Evolutionary conservation across 768 basidiomycete genomes (phyloP).

Genomic region (Mycena haematopus): DNA sequence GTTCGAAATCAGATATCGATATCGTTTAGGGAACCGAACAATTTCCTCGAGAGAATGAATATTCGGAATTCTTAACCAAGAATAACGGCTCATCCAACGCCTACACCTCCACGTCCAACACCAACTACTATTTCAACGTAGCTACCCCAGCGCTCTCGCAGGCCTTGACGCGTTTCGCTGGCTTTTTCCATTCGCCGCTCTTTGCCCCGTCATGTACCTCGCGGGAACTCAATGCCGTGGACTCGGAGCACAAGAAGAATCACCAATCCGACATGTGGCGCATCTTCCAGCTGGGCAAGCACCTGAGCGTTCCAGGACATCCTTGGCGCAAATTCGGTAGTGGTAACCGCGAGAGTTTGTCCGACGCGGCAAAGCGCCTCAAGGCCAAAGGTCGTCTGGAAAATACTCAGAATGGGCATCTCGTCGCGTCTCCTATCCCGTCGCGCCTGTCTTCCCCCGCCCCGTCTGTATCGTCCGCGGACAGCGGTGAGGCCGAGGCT

Average conservation of each 20-base stretch:
- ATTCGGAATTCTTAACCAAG: constrained; percentile 84
- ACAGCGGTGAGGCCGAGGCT: constrained; percentile 67
- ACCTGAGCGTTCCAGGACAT: constrained; percentile 79
- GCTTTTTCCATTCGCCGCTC: constrained; percentile 93
- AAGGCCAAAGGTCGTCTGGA: constrained; percentile 56
- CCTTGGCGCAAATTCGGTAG: constrained; percentile 93
- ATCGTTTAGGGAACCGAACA: constrained; percentile 71
- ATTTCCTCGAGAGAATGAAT: constrained; percentile 94
- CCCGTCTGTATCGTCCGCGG: constrained; percentile 58
- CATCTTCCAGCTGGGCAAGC: constrained; percentile 94
- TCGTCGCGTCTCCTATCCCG: constrained; percentile 51
- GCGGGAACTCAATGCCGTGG: constrained; percentile 93
- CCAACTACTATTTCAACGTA: constrained; percentile 86
- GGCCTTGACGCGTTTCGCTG: constrained; percentile 79
- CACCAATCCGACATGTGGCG: constrained; percentile 90
- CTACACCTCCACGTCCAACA: constrained; percentile 90
- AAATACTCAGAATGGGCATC: constrained; percentile 38
- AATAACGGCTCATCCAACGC: constrained; percentile 91
- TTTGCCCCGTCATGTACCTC: constrained; percentile 86
- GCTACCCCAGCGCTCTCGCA: constrained; percentile 66
- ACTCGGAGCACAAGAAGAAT: constrained; percentile 98
- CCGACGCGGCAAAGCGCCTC: constrained; percentile 61
- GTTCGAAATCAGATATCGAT: constrained; percentile 3
- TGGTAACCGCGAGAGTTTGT: constrained; percentile 80
- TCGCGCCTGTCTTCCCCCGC: constrained; percentile 66